A percentile compares a stretch with the other conserved stretches of the same genome.
These are phyloP conservation scores for Paraphoma chrysanthemicola DNA, from an alignment of 2,329 filamentous ascomycete species.

Conservation along the genomic window DNA sequence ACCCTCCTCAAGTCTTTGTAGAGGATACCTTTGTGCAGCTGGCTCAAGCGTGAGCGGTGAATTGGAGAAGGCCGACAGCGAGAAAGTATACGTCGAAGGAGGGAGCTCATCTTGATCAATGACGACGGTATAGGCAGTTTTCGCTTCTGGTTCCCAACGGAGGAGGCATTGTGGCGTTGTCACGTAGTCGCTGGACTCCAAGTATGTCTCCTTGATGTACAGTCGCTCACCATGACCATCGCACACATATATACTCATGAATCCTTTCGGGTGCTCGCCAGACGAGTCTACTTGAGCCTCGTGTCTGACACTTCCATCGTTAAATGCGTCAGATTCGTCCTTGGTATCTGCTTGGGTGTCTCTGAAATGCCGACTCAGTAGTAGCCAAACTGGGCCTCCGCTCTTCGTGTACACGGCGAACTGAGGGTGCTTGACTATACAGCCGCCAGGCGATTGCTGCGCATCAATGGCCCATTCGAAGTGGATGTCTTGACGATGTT, in stretches of 20 bases:
- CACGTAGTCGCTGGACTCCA: slow-evolving; percentile 83
- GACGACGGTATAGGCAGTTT: slow-evolving; percentile 67
- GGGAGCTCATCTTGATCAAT: slow-evolving; percentile 82
- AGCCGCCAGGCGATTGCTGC: slow-evolving; percentile 69
- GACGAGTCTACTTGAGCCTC: slow-evolving; percentile 29
- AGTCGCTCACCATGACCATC: slow-evolving; percentile 73
- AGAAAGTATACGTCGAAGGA: slow-evolving; percentile 79
- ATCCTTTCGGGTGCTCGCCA: slow-evolving; percentile 64
- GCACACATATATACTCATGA: slow-evolving; percentile 87
- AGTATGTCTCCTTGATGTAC: slow-evolving; percentile 73
- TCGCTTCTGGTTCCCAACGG: slow-evolving; percentile 68
- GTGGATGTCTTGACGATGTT: slow-evolving; percentile 83
- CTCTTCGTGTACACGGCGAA: slow-evolving; percentile 61
- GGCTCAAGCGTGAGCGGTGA: slow-evolving; percentile 65
- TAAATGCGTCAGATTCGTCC: slow-evolving; percentile 38
- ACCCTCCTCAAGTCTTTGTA: slow-evolving; percentile 66
- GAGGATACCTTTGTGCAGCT: slow-evolving; percentile 66
- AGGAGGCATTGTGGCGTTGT: slow-evolving; percentile 93
- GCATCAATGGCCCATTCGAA: slow-evolving; percentile 77
- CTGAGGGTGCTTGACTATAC: slow-evolving; percentile 71
- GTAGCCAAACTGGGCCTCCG: slow-evolving; percentile 76
- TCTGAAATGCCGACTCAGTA: slow-evolving; percentile 86
- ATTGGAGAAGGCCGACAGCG: slow-evolving; percentile 81
- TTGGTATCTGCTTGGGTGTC: slow-evolving; percentile 54
- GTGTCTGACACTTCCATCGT: slow-evolving; percentile 36